Evolutionary conservation across 140 eudicot genomes (phyloP).

Genomic region (Erigeron philadelphicus): DNA sequence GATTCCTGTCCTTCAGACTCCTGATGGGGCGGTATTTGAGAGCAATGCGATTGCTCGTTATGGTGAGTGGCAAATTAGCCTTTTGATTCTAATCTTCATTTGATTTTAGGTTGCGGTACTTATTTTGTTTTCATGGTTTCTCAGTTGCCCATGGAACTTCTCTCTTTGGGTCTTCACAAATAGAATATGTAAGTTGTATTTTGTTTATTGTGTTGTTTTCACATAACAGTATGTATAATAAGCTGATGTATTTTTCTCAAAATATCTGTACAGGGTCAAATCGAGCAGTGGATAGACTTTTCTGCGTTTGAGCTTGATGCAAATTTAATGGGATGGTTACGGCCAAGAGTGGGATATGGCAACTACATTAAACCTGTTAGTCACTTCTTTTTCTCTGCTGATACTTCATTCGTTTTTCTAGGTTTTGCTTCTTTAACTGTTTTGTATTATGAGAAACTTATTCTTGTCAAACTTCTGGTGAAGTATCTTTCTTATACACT

Average conservation of each 20-base stretch:
- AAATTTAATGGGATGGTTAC: constrained; percentile 47
- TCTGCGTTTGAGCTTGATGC: constrained; percentile 65
- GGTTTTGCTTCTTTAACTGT: background rate
- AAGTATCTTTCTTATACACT: too few relatives aligned
- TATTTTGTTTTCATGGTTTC: constrained; percentile 4
- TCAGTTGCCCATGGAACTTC: constrained; percentile 63
- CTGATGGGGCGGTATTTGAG: constrained; percentile 72
- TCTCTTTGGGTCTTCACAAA: constrained; percentile 61
- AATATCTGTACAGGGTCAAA: constrained; percentile 44
- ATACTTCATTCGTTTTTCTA: background rate
- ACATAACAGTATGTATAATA: background rate
- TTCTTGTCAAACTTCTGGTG: background rate
- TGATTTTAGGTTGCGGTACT: background rate
- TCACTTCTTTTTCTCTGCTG: background rate
- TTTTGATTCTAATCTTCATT: background rate
- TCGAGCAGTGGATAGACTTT: constrained; percentile 94
- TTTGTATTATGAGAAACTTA: background rate
- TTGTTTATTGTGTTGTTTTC: background rate
- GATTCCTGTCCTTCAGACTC: constrained; percentile 88
- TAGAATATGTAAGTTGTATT: constrained; percentile 51
- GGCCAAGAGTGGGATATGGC: constrained; percentile 53
- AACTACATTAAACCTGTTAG: constrained; percentile 58
- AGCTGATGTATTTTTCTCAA: background rate
- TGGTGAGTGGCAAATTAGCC: constrained; percentile 36
- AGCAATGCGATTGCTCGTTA: constrained; percentile 91